Evolutionary conservation across 2,329 filamentous ascomycete genomes (phyloP), one percentile per base, ranked within the genome.

Genomic region (Rachicladosporium sp.): DNA sequence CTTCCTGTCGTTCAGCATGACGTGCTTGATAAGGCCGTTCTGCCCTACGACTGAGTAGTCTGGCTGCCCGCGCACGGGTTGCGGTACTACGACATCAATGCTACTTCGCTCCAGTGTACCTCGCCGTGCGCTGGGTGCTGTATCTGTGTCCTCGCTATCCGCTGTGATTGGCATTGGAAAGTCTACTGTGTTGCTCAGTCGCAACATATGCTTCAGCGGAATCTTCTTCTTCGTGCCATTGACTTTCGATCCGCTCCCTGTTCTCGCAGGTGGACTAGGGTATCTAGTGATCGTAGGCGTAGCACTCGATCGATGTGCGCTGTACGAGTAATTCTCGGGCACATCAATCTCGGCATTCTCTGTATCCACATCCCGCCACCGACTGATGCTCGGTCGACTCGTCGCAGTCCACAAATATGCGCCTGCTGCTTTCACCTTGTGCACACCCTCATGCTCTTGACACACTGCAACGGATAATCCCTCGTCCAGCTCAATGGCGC

Each of bases 11-110:
- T 93, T 96, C 44, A 98, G 69, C 50, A 96, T 72, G 52, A 82
- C 80, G 59, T 95, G 84, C 61, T 96, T 98, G 45, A 96, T 86
- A 38, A 98, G 66, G 7, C 91, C 91, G 62, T 94, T 89, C 54
- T 95, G 88, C 1, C 91, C 91, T 61, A 95, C 87, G 35, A 98
- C 91, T 2, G 66, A 59, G 37, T 64, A 62, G 35, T 71, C 68
- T n/a, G 68, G 68, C 34, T 65, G 54, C 11, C 46, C 46, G 33
- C 65, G 56, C 6, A 67, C 54, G 3, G 67, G 62, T 10, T 62
- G 55, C 13, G 56, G 46, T 3, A 51, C 42, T 8, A 54, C 47
- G 41, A 36, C 13, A 42, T 44, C 21, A 36, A 38, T 10, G 29
- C 43, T 27, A 27, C 37, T 11, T 33, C 39, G 40, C 29, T 43